Conservation (phyloP, 176 grass and related monocot genomes). For the Rhynchospora breviuscula region DNA sequence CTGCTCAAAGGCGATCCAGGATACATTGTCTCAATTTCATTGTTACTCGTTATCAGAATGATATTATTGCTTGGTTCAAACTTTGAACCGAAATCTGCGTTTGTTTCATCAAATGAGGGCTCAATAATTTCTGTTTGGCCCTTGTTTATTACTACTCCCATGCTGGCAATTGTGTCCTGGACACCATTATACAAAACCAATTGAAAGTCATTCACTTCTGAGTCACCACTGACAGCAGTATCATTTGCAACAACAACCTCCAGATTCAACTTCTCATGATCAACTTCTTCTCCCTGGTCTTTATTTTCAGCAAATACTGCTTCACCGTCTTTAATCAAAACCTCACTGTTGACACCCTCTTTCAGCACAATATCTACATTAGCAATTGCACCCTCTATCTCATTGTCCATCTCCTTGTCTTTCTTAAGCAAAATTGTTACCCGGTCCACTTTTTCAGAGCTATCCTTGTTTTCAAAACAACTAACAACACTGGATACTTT, state of each 20-base stretch:
- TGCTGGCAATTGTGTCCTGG: background rate
- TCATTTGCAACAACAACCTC: background rate
- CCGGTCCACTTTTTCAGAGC: background rate
- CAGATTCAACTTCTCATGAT: constrained; percentile 5
- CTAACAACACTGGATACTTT: background rate
- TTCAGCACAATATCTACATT: background rate
- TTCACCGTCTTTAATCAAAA: background rate
- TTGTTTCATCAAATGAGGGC: background rate
- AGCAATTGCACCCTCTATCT: background rate
- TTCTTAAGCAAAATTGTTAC: background rate
- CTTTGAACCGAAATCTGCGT: background rate
- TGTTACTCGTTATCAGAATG: background rate
- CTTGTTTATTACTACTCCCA: background rate
- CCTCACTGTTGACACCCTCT: background rate
- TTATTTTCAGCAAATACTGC: background rate
- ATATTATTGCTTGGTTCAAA: background rate
- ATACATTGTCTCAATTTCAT: background rate
- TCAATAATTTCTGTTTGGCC: constrained; percentile 6
- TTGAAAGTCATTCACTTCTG: too few relatives aligned
- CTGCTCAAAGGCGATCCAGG: background rate
- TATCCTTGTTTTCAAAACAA: background rate
- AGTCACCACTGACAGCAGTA: too few relatives aligned
- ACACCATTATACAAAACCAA: background rate
- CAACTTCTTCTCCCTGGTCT: background rate
- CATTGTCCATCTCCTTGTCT: background rate